phyloP scores from a whole-genome alignment of 106 monocot species.

The Phalaenopsis equestris region DNA sequence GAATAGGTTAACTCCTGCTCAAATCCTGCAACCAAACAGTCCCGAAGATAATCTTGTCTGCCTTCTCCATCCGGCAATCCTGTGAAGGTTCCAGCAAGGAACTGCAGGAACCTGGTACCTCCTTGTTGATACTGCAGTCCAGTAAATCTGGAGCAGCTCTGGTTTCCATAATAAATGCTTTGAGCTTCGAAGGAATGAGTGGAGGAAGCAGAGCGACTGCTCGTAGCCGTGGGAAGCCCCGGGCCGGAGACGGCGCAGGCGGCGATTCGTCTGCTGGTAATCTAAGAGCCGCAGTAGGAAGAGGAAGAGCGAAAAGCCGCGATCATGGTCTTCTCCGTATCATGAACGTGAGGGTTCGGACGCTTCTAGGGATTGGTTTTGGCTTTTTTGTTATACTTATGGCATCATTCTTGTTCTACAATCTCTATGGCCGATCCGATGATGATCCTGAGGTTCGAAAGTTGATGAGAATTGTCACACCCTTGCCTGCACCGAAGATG shows the following conservation, averaged over 20 bases:
- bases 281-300: not conserved
- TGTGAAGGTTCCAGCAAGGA: no score
- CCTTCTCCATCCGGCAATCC: no score
- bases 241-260: not conserved
- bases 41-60: no score
- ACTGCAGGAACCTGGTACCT: no score
- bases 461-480: constrained; percentile 55
- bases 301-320: constrained; percentile 11
- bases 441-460: constrained; percentile 12
- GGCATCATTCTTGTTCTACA: constrained; percentile 17
- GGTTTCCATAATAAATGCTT: no score
- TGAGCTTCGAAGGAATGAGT: constrained; percentile 9
- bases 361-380: constrained; percentile 24
- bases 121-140: no score
- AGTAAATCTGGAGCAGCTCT: no score
- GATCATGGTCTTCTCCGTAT: constrained; percentile 41
- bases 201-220: constrained; percentile 18
- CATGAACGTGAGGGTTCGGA: constrained; percentile 25
- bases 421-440: not conserved
- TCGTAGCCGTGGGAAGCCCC: constrained; percentile 14
- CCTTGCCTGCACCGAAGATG: constrained; percentile 70
- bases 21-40: no score
- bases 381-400: constrained; percentile 16
- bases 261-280: not conserved
- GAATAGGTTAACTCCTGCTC: no score